These are phyloP conservation scores for Nicotiana tomentosiformis DNA, from an alignment of 257 asterid species.

Conservation along the genomic window DNA sequence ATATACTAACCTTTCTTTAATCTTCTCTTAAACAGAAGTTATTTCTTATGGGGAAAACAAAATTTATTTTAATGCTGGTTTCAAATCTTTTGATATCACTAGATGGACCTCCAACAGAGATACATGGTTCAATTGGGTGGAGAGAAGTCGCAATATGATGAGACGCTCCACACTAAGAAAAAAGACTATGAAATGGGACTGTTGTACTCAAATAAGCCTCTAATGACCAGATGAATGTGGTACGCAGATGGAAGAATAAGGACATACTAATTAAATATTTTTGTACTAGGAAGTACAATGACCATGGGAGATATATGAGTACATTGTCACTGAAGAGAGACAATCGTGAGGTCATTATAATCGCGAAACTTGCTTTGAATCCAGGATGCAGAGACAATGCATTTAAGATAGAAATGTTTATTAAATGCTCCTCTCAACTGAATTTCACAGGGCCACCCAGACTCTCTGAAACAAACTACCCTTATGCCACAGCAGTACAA, in stretches of 20 bases:
- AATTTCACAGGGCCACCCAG: background rate
- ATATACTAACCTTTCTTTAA: background rate
- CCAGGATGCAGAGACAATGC: background rate
- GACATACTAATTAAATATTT: background rate
- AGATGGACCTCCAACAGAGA: background rate
- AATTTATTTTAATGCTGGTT: background rate
- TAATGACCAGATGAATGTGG: background rate
- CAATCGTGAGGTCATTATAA: background rate
- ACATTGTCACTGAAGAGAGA: background rate
- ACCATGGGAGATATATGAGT: background rate
- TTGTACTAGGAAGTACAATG: background rate
- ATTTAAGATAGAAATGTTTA: background rate
- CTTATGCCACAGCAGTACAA: background rate
- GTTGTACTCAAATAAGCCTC: background rate
- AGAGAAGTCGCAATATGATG: background rate
- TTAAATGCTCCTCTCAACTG: background rate
- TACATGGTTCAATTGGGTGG: background rate
- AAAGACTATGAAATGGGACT: background rate
- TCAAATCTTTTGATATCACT: background rate
- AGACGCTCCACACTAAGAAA: background rate
- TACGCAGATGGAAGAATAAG: background rate
- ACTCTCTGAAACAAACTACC: background rate
- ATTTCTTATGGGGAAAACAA: background rate
- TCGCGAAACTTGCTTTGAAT: background rate
- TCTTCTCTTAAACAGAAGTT: too few relatives aligned